phyloP scores from a whole-genome alignment of 116 monocot species.

The Dioscorea cayenensis region DNA sequence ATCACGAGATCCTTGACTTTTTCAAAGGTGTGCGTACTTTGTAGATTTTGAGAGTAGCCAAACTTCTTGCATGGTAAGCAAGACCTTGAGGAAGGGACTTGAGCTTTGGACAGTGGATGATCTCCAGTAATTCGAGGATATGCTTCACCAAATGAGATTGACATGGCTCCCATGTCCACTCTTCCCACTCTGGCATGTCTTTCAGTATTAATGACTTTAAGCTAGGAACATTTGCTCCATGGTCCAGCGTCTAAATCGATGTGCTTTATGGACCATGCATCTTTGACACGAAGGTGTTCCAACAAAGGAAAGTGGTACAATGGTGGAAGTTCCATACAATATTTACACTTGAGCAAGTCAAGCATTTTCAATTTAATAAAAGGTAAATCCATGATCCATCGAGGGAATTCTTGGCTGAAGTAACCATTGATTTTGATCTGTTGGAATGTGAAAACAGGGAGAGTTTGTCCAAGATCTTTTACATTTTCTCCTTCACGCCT shows the following conservation, averaged over 20 bases:
- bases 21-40: background rate
- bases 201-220: background rate
- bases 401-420: background rate
- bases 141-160: background rate
- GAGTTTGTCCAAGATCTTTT: conserved; percentile 1
- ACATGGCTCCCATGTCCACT: background rate
- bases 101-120: background rate
- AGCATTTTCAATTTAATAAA: background rate
- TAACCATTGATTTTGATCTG: background rate
- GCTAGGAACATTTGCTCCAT: too few species aligned
- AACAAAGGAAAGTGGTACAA: background rate
- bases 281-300: background rate
- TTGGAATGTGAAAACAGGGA: background rate
- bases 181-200: background rate
- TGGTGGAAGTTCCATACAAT: background rate
- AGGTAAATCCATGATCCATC: background rate
- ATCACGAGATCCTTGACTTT: background rate
- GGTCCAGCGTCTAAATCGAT: background rate
- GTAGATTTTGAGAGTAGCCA: background rate
- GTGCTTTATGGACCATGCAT: background rate
- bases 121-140: background rate
- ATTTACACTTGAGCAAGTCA: background rate
- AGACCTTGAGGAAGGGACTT: background rate
- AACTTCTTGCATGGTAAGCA: background rate
- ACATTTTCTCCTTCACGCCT: background rate